A percentile compares a stretch with the other conserved stretches of the same genome.
These are phyloP conservation scores for Apiotrichum sp. DNA, from an alignment of 1,284 basidiomycete species.

Conservation along the genomic window DNA sequence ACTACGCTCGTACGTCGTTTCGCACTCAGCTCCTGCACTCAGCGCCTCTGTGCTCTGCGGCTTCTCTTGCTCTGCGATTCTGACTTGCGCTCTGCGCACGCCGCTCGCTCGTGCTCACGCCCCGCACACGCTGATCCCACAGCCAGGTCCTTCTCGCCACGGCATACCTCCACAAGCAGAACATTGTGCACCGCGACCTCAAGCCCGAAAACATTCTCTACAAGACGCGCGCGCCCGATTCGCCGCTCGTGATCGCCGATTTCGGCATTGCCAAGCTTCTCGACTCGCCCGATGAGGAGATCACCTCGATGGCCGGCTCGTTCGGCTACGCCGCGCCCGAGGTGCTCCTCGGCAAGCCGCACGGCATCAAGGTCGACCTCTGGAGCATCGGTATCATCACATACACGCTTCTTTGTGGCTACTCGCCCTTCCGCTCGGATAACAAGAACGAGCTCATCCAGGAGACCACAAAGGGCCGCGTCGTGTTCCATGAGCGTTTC, in stretches of 20 bases:
- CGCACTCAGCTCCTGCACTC: too few relatives aligned
- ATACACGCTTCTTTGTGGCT: slow-evolving; percentile 86
- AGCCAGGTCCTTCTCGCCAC: slow-evolving; percentile 66
- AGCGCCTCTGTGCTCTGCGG: too few relatives aligned
- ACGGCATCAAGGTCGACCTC: slow-evolving; percentile 86
- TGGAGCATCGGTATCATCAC: slow-evolving; percentile 94
- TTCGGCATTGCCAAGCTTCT: slow-evolving; percentile 95
- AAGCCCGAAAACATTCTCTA: slow-evolving; percentile 96
- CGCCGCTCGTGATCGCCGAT: slow-evolving; percentile 85
- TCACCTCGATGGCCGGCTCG: slow-evolving; percentile 77
- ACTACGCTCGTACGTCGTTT: too few relatives aligned
- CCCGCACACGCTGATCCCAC: slow-evolving; percentile 3
- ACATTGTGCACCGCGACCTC: slow-evolving; percentile 87
- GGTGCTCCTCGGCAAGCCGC: slow-evolving; percentile 72
- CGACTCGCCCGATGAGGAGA: slow-evolving; percentile 66
- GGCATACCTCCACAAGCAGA: slow-evolving; percentile 73
- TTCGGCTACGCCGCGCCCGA: slow-evolving; percentile 95
- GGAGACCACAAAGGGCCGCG: slow-evolving; percentile 73
- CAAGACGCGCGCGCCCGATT: slow-evolving; percentile 63
- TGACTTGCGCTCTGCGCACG: too few relatives aligned
- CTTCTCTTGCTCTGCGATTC: too few relatives aligned
- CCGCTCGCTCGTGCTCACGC: background rate
- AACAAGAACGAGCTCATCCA: slow-evolving; percentile 68
- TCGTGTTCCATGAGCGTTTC: slow-evolving; percentile 87
- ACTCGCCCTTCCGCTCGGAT: slow-evolving; percentile 84